A percentile compares a stretch with the other conserved stretches of the same genome.
Conservation (phyloP, 441 rosid species). For the Caryocar brasiliense region DNA sequence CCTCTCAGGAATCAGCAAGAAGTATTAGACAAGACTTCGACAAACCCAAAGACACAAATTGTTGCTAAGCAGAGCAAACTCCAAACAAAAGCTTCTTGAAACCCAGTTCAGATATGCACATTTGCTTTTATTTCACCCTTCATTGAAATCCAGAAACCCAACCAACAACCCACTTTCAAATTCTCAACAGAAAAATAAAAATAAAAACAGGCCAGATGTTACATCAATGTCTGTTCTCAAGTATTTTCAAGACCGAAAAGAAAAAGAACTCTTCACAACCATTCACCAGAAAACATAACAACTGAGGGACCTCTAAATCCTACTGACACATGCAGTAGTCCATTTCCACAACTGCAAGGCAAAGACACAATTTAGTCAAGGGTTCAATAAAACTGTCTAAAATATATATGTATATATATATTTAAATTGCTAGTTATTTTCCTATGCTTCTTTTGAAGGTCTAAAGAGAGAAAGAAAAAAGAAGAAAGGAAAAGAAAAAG, state of each 20-base stretch:
- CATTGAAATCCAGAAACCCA: slow-evolving; percentile 7
- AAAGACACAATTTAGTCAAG: slow-evolving; percentile 30
- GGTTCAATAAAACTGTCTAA: slow-evolving; percentile 11
- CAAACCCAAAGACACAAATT: slow-evolving; percentile 8
- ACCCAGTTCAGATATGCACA: slow-evolving; percentile 2
- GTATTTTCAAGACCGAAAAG: background rate
- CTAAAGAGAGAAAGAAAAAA: slow-evolving; percentile 6
- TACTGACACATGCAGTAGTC: slow-evolving; percentile 14
- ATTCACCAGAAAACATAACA: slow-evolving; percentile 2
- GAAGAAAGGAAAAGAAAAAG: slow-evolving; percentile 9
- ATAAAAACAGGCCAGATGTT: background rate
- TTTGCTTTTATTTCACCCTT: slow-evolving; percentile 15
- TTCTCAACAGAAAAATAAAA: background rate
- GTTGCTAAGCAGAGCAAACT: slow-evolving; percentile 10
- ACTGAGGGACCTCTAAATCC: slow-evolving; percentile 10
- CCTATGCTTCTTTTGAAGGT: slow-evolving; percentile 7
- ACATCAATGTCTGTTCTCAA: background rate
- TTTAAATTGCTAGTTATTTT: background rate
- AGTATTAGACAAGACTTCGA: background rate
- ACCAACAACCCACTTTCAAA: slow-evolving; percentile 3
- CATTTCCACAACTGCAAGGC: slow-evolving; percentile 10
- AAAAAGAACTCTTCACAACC: slow-evolving; percentile 6
- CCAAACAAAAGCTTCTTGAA: slow-evolving; percentile 8
- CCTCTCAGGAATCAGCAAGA: slow-evolving; percentile 6
- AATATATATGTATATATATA: no score